Evolutionary conservation across 129 eudicot species (phyloP).

Genomic region (Heracleum sosnowskyi): DNA sequence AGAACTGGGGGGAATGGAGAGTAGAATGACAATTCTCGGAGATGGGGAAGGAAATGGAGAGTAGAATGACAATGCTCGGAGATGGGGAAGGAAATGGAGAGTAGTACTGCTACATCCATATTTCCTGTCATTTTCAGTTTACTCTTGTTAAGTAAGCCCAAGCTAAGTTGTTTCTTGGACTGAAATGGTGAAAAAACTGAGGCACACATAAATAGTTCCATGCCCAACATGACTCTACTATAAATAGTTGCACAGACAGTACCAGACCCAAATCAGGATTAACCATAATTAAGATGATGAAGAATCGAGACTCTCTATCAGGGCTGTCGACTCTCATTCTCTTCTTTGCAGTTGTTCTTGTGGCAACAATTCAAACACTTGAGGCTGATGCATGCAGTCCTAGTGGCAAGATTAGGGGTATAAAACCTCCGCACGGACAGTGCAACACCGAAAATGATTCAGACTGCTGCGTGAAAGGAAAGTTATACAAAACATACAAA

Average conservation of each 20-base stretch:
- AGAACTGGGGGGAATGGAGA: no score
- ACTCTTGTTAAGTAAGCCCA: background rate
- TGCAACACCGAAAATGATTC: conserved; percentile 12
- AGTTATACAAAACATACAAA: conserved; percentile 11
- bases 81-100: no score
- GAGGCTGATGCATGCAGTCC: background rate
- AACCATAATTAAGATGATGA: background rate
- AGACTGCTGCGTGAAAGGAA: conserved; percentile 14
- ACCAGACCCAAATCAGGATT: background rate
- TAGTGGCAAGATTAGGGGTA: conserved; percentile 8
- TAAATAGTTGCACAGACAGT: background rate
- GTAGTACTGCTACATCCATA: background rate
- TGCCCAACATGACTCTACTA: background rate
- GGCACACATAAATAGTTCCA: background rate
- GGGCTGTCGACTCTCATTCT: background rate
- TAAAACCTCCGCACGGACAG: background rate
- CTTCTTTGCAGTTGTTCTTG: background rate
- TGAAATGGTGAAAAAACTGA: background rate
- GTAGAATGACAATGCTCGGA: no score
- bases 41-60: no score
- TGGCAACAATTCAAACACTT: background rate
- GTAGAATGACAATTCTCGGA: no score
- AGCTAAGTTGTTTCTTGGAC: background rate
- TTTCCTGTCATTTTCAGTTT: background rate
- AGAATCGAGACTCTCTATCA: background rate